These are phyloP conservation scores for Zizania latifolia DNA, from an alignment of 176 grass and related monocot species.

Conservation along the genomic window DNA sequence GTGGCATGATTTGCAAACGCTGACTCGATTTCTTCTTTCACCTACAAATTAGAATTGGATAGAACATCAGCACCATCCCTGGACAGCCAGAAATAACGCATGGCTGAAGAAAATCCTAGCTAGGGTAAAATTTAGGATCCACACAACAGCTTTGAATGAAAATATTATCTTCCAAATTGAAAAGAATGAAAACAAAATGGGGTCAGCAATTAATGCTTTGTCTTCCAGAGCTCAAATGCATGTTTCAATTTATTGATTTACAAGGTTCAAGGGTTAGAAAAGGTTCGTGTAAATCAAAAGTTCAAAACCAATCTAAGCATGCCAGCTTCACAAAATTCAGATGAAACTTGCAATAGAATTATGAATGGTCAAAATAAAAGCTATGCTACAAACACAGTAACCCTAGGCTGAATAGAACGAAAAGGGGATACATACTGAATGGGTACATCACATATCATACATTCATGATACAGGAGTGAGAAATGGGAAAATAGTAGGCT, in stretches of 20 bases:
- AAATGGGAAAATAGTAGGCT: neutral
- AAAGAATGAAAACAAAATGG: neutral
- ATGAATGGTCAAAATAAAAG: neutral
- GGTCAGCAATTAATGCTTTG: neutral
- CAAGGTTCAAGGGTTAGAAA: neutral
- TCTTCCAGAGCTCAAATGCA: neutral
- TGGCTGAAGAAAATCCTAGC: neutral
- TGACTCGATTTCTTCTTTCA: slow-evolving; percentile 92
- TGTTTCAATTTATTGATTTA: neutral
- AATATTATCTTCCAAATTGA: neutral
- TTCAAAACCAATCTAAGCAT: neutral
- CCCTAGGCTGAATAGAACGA: neutral
- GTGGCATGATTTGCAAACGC: slow-evolving; percentile 67
- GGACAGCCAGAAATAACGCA: neutral
- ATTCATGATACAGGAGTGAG: neutral
- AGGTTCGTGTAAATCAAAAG: neutral
- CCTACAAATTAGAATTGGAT: slow-evolving; percentile 46
- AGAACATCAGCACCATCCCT: neutral
- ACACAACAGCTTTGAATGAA: neutral
- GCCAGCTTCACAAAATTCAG: neutral
- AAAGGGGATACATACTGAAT: neutral
- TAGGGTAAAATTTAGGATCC: neutral
- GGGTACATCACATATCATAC: neutral
- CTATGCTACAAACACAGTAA: neutral
- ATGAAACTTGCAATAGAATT: neutral